Evolutionary conservation across 164 flowering plant genomes (phyloP), one percentile per base, ranked within the genome.

Genomic region (Aristolochia contorta): DNA sequence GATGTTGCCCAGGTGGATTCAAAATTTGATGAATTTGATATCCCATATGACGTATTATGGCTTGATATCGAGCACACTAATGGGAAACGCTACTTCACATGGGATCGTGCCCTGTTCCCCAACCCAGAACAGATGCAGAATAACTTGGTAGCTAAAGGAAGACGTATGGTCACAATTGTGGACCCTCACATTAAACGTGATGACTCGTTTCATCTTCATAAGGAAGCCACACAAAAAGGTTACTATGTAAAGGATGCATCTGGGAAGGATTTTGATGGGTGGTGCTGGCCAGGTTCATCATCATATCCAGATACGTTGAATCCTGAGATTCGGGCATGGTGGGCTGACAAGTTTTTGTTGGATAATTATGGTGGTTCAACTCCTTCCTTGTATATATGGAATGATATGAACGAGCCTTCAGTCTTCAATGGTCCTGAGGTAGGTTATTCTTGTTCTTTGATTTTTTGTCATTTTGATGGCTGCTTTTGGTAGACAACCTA

Each of bases 281-380:
- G 99, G 99, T 91, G 99, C 71, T 94, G 99, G 99, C 85, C 99
- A 63, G 99, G 99, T 66, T 85, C 99, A 3, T 89, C 99, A 0
- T 94, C 99, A 0, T 94, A 94, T 70, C 58, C 66, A 0, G 99
- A 94, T 71, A 72, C 76, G 80, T 67, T 89, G 69, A 91, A 75
- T 57, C 96, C 91, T 0, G 90, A 94, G 79, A 84, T 91, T 47
- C 80, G 99, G 72, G 72, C 82, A 14, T 94, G 97, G 97, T 94
- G 97, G 97, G 82, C 74, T 60, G 96, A 82, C 24, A 94, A 83
- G 72, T 91, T 91, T 73, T 89, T 90, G 0, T 66, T 70, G 46
- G 60, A 78, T 56, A 83, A 77, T 57, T 91, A 94, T 74, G 90
- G 76, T 62, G 96, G 99, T 63, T 91, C 99, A 20, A 91, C 99